phyloP scores from a whole-genome alignment of 495 filamentous ascomycete species.

The Podospora conica region DNA sequence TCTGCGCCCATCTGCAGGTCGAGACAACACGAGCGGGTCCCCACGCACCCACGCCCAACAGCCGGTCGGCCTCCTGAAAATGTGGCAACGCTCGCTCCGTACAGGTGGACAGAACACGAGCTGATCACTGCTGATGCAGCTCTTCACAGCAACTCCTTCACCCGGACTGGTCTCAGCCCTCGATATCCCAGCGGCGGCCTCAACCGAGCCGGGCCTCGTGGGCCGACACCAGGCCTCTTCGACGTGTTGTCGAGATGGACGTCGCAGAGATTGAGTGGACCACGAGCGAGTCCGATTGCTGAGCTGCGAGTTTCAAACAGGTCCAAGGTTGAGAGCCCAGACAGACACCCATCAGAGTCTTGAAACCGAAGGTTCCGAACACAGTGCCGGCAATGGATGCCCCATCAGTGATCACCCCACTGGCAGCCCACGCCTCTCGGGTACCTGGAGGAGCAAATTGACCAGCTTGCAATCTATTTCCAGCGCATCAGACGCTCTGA shows the following conservation, averaged over 20 bases:
- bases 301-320: neutral
- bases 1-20: neutral
- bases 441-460: constrained; percentile 5
- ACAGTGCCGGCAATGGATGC: constrained; percentile 8
- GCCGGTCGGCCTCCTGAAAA: neutral
- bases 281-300: neutral
- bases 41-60: neutral
- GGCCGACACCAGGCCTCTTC: neutral
- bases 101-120: neutral
- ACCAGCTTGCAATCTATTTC: constrained; percentile 20
- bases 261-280: neutral
- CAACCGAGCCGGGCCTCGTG: neutral
- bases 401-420: neutral
- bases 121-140: neutral
- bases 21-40: neutral
- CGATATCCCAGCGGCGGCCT: neutral
- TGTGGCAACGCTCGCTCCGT: neutral
- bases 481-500: constrained; percentile 15
- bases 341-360: constrained; percentile 1
- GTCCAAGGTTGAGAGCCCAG: neutral
- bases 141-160: neutral
- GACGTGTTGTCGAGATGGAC: neutral
- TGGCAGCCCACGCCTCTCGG: constrained; percentile 1
- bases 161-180: neutral
- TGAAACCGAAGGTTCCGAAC: constrained; percentile 19